These are phyloP conservation scores for Nemania diffusa DNA, from an alignment of 2,329 filamentous ascomycete genomes.

Conservation along the genomic window DNA sequence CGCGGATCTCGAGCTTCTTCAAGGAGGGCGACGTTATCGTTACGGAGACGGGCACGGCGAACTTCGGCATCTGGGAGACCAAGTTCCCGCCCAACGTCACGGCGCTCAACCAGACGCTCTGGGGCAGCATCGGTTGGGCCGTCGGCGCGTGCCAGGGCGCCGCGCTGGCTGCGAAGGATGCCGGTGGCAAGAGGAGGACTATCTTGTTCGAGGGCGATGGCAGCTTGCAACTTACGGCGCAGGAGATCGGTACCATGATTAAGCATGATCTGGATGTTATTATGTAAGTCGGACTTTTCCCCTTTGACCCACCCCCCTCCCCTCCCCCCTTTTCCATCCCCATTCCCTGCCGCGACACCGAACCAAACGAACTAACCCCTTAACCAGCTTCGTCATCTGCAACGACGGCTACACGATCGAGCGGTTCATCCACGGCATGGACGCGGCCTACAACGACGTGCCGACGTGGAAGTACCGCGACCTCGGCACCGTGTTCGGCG, in stretches of 20 bases:
- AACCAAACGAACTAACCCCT: not conserved
- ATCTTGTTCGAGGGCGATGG: constrained; percentile 92
- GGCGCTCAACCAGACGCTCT: constrained; percentile 80
- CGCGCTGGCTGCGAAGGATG: constrained; percentile 78
- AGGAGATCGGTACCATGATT: constrained; percentile 87
- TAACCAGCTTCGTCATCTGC: constrained; percentile 78
- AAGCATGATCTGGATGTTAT: constrained; percentile 78
- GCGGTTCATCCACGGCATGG: constrained; percentile 85
- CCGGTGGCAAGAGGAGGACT: constrained; percentile 66
- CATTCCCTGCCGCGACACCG: not conserved
- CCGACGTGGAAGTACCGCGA: constrained; percentile 78
- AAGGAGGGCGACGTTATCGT: constrained; percentile 79
- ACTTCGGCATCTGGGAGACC: constrained; percentile 89
- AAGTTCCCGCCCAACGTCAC: constrained; percentile 81
- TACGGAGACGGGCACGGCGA: constrained; percentile 88
- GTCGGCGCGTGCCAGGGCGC: constrained; percentile 71
- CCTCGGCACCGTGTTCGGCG: constrained; percentile 75
- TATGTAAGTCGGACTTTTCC: constrained; percentile 63
- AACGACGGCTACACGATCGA: constrained; percentile 93
- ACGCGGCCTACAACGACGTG: constrained; percentile 84
- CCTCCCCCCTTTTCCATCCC: not conserved
- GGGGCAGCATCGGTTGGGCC: constrained; percentile 74
- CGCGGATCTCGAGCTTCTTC: constrained; percentile 77
- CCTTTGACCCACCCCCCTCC: not conserved
- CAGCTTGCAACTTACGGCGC: constrained; percentile 83